These are phyloP conservation scores for Poronia punctata DNA, from an alignment of 495 filamentous ascomycete species.

Conservation along the genomic window DNA sequence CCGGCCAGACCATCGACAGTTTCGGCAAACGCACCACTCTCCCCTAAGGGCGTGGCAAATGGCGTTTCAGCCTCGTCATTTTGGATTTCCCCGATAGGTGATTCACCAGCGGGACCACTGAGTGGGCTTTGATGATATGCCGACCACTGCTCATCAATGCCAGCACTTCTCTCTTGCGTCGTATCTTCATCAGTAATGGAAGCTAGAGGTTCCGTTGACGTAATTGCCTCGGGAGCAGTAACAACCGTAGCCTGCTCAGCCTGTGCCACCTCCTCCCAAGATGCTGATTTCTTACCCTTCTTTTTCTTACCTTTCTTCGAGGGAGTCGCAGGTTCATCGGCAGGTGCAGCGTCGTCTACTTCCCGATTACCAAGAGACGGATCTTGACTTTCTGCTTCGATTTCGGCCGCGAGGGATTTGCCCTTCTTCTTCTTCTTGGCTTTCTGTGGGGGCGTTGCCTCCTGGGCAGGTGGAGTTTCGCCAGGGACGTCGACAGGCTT, in stretches of 20 bases:
- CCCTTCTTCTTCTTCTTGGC: constrained; percentile 6
- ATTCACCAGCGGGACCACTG: neutral
- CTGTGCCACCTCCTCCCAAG: constrained; percentile 8
- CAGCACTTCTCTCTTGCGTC: too few relatives aligned
- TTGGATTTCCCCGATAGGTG: too few relatives aligned
- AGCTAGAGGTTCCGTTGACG: constrained; percentile 1
- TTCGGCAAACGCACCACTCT: too few relatives aligned
- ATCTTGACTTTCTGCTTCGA: neutral
- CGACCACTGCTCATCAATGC: neutral
- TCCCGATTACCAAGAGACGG: too few relatives aligned
- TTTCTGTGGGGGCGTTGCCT: constrained; percentile 1
- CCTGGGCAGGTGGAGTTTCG: neutral
- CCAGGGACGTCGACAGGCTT: too few relatives aligned
- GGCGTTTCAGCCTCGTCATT: too few relatives aligned
- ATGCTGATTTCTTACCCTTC: constrained; percentile 8
- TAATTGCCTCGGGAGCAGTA: constrained; percentile 6
- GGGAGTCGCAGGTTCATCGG: neutral
- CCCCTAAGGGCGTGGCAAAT: too few relatives aligned
- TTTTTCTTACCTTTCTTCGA: constrained; percentile 1
- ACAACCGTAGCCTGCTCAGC: constrained; percentile 2
- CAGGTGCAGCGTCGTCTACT: too few relatives aligned
- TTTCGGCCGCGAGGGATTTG: neutral
- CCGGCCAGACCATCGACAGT: too few relatives aligned
- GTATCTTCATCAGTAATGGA: constrained; percentile 6
- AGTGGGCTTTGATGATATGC: neutral